A percentile compares a stretch with the other conserved stretches of the same genome.
Conservation (phyloP, 2,329 filamentous ascomycete genomes). For the Calonectria ilicicola region DNA sequence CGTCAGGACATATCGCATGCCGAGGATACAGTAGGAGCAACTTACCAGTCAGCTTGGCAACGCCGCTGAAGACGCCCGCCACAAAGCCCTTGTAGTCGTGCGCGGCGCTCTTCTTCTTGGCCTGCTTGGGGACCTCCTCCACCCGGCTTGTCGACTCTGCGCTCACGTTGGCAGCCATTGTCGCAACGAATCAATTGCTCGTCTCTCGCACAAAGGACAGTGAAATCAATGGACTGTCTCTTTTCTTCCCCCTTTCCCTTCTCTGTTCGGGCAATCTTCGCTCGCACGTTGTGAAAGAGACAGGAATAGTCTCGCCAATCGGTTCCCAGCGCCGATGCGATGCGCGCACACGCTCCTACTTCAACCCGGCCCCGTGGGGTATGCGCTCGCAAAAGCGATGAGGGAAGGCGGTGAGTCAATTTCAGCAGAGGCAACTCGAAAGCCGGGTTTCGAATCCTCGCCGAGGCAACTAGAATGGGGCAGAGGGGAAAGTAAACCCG, state of each 20-base stretch:
- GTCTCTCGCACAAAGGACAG: background rate
- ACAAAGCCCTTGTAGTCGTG: conserved; percentile 93
- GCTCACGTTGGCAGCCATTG: conserved; percentile 40
- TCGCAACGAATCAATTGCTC: background rate
- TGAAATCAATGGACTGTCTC: background rate
- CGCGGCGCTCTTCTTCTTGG: conserved; percentile 22
- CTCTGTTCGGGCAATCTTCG: background rate
- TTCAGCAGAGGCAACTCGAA: background rate
- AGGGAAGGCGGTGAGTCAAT: conserved; percentile 1
- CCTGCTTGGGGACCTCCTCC: conserved; percentile 12
- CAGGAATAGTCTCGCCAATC: background rate
- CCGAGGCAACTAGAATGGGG: background rate
- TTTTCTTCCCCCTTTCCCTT: background rate
- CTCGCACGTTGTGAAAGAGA: no score
- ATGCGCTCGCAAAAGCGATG: background rate
- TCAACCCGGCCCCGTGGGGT: background rate
- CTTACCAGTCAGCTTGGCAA: conserved; percentile 87
- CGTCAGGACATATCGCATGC: conserved; percentile 9
- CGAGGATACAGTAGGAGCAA: background rate
- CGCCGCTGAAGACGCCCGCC: conserved; percentile 93
- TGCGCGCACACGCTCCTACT: no score
- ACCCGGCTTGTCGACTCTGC: conserved; percentile 6
- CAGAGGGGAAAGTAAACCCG: background rate
- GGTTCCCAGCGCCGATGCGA: background rate
- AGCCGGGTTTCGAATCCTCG: background rate